Percentiles rank a stretch among this genome's conserved stretches.
Evolutionary conservation across 108 stramenopile genomes (phyloP).

Genomic region (Heterococcus sp.): DNA sequence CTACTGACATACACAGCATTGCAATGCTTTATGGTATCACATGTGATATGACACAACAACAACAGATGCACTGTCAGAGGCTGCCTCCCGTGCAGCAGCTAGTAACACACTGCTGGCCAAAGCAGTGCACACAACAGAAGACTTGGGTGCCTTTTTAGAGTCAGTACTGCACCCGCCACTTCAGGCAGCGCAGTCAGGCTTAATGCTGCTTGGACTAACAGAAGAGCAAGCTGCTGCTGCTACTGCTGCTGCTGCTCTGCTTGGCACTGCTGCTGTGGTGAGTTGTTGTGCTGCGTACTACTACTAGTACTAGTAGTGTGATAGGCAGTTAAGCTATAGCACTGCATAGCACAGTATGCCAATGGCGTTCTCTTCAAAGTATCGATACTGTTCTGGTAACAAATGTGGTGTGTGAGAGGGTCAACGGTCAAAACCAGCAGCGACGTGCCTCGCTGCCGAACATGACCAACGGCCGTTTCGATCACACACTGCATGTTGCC

Average conservation of each 20-base stretch:
- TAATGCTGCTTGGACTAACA: neutral
- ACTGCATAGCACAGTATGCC: neutral
- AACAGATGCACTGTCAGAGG: neutral
- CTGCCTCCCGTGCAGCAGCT: neutral
- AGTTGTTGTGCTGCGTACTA: neutral
- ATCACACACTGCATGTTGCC: neutral
- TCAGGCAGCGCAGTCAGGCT: neutral
- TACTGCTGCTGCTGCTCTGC: constrained; percentile 4
- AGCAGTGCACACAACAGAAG: neutral
- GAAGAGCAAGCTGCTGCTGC: neutral
- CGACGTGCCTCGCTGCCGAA: neutral
- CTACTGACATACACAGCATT: too few relatives aligned
- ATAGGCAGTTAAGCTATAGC: neutral
- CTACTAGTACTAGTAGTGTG: neutral
- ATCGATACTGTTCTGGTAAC: neutral
- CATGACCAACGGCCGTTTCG: neutral
- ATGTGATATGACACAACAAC: neutral
- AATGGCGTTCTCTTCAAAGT: too few relatives aligned
- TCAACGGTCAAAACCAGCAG: neutral
- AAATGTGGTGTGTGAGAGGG: neutral
- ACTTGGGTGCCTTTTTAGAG: neutral
- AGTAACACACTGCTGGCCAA: neutral
- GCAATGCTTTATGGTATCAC: neutral
- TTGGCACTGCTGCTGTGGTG: constrained; percentile 9
- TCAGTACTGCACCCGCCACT: neutral